These are phyloP conservation scores for Citrus inodora DNA, from an alignment of 345 rosid genomes.

Conservation along the genomic window DNA sequence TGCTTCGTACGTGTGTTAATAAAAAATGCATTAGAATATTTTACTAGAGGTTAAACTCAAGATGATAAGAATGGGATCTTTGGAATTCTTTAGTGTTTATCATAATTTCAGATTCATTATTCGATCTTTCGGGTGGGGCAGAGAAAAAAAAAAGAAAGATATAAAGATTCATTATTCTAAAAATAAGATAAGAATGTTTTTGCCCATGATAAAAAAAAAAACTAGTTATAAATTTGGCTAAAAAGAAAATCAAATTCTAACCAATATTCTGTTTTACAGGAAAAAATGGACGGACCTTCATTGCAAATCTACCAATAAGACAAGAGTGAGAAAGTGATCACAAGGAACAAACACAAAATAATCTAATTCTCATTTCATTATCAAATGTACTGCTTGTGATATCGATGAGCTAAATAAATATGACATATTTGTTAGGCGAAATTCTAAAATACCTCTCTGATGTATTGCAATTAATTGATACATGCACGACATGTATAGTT, in stretches of 20 bases:
- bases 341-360: no score
- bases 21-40: not conserved
- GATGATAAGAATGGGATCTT: not conserved
- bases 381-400: not conserved
- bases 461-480: no score
- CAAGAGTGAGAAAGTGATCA: no score
- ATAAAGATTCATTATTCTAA: no score
- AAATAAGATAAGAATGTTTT: no score
- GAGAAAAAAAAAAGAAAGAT: not conserved
- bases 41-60: not conserved
- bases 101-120: not conserved
- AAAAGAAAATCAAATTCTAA: not conserved
- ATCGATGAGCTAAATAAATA: not conserved
- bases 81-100: not conserved
- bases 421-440: no score
- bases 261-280: no score
- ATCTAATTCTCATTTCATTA: not conserved
- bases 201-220: no score
- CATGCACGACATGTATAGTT: no score
- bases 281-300: no score
- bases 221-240: not conserved
- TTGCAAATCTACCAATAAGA: no score
- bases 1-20: no score
- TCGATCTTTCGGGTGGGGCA: not conserved
- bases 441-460: fast-evolving